phyloP scores from a whole-genome alignment of 805 yeast species.

The Candida taoyuanica region DNA sequence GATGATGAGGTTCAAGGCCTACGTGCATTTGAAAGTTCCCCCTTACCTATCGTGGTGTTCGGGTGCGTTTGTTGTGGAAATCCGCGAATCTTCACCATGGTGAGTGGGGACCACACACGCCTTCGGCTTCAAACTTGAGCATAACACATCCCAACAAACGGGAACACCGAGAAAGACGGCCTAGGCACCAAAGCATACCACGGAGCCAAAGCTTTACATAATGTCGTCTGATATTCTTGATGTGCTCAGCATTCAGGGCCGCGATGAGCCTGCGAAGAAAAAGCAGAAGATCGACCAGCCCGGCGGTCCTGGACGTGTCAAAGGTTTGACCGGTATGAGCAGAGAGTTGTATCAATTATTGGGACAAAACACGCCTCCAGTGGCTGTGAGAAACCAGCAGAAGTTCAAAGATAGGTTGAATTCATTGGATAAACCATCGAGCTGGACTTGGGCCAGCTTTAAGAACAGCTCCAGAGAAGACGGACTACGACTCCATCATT shows the following conservation, averaged over 20 bases:
- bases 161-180: slow-evolving; percentile 1
- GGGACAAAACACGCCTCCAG: slow-evolving; percentile 91
- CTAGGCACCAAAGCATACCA: background rate
- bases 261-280: slow-evolving; percentile 26
- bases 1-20: background rate
- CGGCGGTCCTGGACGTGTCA: too few relatives aligned
- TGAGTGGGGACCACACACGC: too few relatives aligned
- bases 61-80: background rate
- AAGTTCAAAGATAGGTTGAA: slow-evolving; percentile 63
- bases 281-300: slow-evolving; percentile 29
- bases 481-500: slow-evolving; percentile 59
- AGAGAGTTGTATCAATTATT: slow-evolving; percentile 83
- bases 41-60: slow-evolving; percentile 1
- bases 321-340: slow-evolving; percentile 63
- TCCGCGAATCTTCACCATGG: background rate
- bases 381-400: slow-evolving; percentile 45
- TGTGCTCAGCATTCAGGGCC: slow-evolving; percentile 61
- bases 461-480: slow-evolving; percentile 48
- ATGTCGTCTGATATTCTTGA: slow-evolving; percentile 65
- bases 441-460: slow-evolving; percentile 76
- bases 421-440: slow-evolving; percentile 59
- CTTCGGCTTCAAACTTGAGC: too few relatives aligned
- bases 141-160: too few relatives aligned
- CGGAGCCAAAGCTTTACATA: background rate
- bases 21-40: too few relatives aligned